Evolutionary conservation across 108 stramenopile genomes (phyloP).

Genomic region (Fragilaria radians): DNA sequence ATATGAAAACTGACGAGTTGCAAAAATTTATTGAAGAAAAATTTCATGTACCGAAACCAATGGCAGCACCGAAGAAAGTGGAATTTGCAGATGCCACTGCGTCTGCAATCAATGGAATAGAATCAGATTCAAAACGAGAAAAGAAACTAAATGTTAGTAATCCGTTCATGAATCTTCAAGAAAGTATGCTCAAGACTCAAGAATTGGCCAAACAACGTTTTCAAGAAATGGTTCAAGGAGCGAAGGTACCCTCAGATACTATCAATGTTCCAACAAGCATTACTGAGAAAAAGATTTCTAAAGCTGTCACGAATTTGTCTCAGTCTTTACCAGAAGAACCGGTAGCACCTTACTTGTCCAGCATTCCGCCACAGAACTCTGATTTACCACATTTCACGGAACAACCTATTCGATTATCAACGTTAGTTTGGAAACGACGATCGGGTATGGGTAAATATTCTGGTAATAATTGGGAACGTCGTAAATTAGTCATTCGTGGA

Average conservation of each 20-base stretch:
- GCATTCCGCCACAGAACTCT: too few relatives aligned
- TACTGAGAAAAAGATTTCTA: too few relatives aligned
- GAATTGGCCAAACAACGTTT: conserved; percentile 1
- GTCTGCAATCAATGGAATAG: neutral
- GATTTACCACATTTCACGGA: neutral
- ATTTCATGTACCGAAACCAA: neutral
- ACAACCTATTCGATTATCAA: conserved; percentile 26
- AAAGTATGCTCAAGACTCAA: neutral
- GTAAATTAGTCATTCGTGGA: conserved; percentile 50
- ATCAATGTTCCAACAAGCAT: too few relatives aligned
- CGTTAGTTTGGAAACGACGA: conserved; percentile 72
- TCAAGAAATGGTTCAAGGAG: conserved; percentile 1
- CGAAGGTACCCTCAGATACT: too few relatives aligned
- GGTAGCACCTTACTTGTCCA: neutral
- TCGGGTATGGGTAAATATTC: conserved; percentile 68
- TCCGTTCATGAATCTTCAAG: neutral
- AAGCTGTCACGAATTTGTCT: too few relatives aligned
- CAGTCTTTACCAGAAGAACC: neutral
- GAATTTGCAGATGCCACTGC: neutral
- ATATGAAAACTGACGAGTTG: conserved; percentile 55
- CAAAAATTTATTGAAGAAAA: conserved; percentile 17
- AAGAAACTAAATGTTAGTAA: neutral
- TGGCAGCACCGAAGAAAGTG: neutral
- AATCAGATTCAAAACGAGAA: neutral
- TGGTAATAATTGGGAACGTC: conserved; percentile 58